A percentile compares a stretch with the other conserved stretches of the same genome.
phyloP scores from a whole-genome alignment of 2,329 filamentous ascomycete species.

The Paecilomyces sp. region DNA sequence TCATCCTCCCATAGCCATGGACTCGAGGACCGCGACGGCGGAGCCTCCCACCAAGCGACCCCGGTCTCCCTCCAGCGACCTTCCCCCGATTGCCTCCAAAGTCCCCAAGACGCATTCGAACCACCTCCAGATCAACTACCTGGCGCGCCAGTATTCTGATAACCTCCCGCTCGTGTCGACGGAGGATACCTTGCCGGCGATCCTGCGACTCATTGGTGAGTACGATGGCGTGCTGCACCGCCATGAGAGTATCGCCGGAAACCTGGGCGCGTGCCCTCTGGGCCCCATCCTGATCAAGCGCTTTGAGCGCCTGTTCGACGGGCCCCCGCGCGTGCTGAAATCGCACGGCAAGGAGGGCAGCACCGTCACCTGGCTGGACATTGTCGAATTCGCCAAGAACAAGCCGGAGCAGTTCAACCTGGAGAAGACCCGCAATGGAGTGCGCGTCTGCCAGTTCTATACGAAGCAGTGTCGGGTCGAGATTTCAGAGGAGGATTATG shows the following conservation, averaged over 20 bases:
- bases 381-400: slow-evolving; percentile 74
- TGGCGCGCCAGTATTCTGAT: slow-evolving; percentile 55
- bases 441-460: slow-evolving; percentile 71
- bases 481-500: slow-evolving; percentile 81
- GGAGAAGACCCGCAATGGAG: slow-evolving; percentile 60
- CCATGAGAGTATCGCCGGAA: slow-evolving; percentile 80
- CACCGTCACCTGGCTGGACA: slow-evolving; percentile 72
- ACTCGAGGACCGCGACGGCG: slow-evolving; percentile 24
- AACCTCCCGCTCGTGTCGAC: slow-evolving; percentile 56
- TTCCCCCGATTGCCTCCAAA: slow-evolving; percentile 39
- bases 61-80: slow-evolving; percentile 37
- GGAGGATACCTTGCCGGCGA: slow-evolving; percentile 65
- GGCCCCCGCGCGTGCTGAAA: slow-evolving; percentile 62
- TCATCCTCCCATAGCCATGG: slow-evolving; percentile 19
- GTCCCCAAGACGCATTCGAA: slow-evolving; percentile 48
- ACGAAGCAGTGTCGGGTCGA: slow-evolving; percentile 76
- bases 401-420: slow-evolving; percentile 73
- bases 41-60: slow-evolving; percentile 38
- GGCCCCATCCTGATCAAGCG: slow-evolving; percentile 78
- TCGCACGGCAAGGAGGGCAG: slow-evolving; percentile 54
- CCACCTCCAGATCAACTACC: slow-evolving; percentile 62
- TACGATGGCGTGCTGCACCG: slow-evolving; percentile 81
- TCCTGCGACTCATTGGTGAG: slow-evolving; percentile 65
- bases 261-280: slow-evolving; percentile 73
- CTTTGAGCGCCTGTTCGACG: slow-evolving; percentile 80